A percentile compares a stretch with the other conserved stretches of the same genome.
phyloP scores from a whole-genome alignment of 108 stramenopile genomes.

The Schizochytrium sp. region DNA sequence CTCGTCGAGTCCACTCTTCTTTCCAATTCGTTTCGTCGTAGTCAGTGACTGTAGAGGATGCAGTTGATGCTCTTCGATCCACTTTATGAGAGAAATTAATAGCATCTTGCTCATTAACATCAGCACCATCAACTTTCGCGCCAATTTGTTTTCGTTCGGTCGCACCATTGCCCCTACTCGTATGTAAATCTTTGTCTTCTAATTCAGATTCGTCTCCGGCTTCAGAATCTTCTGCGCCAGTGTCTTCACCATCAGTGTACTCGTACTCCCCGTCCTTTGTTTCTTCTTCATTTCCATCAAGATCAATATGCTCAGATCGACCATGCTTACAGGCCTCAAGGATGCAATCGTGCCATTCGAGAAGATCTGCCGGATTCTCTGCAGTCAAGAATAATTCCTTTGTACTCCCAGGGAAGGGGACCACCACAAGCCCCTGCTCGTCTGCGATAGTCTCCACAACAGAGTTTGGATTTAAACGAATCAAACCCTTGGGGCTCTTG shows the following conservation, averaged over 20 bases:
- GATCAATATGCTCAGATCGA: no score
- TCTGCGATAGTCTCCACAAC: constrained; percentile 13
- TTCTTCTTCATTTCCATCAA: neutral
- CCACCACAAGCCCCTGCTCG: constrained; percentile 9
- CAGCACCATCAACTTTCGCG: neutral
- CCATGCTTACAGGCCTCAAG: neutral
- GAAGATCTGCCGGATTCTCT: neutral
- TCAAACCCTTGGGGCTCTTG: neutral
- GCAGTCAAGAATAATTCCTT: constrained; percentile 26
- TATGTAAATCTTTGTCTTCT: neutral
- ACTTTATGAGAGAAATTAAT: neutral
- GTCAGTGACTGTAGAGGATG: neutral
- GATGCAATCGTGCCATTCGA: constrained; percentile 10
- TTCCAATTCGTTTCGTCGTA: neutral
- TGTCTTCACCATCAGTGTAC: neutral
- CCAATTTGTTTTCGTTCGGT: no score
- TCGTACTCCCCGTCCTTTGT: neutral
- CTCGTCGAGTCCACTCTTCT: neutral
- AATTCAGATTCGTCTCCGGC: neutral
- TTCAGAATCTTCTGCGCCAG: neutral
- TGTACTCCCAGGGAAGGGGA: constrained; percentile 45
- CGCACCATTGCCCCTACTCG: no score
- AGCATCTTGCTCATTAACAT: neutral
- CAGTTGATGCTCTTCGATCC: neutral
- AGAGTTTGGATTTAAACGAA: neutral